Evolutionary conservation across 2,329 filamentous ascomycete species (phyloP).

Genomic region (Fusarium bactridioides): DNA sequence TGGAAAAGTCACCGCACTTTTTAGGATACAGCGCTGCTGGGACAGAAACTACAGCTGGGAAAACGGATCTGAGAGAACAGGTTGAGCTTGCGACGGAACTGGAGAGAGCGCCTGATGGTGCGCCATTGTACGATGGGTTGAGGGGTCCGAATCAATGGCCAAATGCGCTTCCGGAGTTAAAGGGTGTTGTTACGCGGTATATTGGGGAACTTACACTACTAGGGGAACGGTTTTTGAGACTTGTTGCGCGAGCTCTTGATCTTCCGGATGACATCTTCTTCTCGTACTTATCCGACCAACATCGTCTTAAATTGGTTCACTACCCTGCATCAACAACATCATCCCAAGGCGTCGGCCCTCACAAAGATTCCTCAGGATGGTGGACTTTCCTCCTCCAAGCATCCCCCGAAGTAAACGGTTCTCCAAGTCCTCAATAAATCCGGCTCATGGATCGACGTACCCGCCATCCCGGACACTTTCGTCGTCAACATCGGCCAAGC

Average conservation of each 20-base stretch:
- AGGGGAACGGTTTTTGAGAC: constrained; percentile 61
- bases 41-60: constrained; percentile 63
- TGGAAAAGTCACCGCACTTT: constrained; percentile 66
- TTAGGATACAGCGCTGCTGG: constrained; percentile 66
- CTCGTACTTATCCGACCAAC: constrained; percentile 62
- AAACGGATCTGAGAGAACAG: constrained; percentile 62
- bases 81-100: constrained; percentile 68
- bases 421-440: constrained; percentile 59
- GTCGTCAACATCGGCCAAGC: constrained; percentile 68
- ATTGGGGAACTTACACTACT: constrained; percentile 59
- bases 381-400: constrained; percentile 71
- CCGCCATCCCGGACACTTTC: constrained; percentile 56
- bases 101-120: constrained; percentile 44
- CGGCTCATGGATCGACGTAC: constrained; percentile 60
- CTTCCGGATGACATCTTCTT: constrained; percentile 59
- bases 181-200: constrained; percentile 55
- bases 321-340: constrained; percentile 51
- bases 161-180: constrained; percentile 45
- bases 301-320: constrained; percentile 66
- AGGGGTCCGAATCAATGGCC: constrained; percentile 62
- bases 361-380: constrained; percentile 71
- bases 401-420: constrained; percentile 55
- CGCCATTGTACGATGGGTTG: constrained; percentile 53
- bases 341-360: constrained; percentile 65
- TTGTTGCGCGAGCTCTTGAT: constrained; percentile 63